Base-by-base conservation (phyloP, 2,329 filamentous ascomycete species). In the Hirsutella minnesotensis region DNA sequence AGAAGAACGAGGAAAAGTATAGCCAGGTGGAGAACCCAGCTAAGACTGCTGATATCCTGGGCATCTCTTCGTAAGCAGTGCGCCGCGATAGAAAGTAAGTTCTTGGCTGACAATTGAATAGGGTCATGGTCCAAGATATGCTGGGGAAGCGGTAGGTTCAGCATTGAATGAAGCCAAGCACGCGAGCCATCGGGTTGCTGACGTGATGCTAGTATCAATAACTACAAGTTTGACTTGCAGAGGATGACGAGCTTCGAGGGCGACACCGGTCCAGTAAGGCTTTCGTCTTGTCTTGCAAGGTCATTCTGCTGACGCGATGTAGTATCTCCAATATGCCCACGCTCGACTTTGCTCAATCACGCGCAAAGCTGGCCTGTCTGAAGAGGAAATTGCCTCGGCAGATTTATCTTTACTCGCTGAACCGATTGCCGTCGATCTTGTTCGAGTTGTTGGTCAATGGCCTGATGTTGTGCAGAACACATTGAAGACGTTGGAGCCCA, bases 81-180 rank as follows among this genome's bases (percentile, higher is more conserved):
- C 9, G 2, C 10, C 10, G 34, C 18, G 22, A 16, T 9, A 4
- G 18, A 12, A 21, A 19, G 7, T 1, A 4, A 5, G 30, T 22
- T 24, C 10, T 2, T 13, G 18, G 39, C 39, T 41, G 35, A 42
- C 4, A 1, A 8, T 15, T 29, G 5, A 9, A 20, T 50, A 83
- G 85, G 57, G 90, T 96, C 58, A 96, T 96, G 88, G 87, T 95
- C 18, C 90, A 96, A 65, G 92, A 96, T 58, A 95, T 96, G 87
- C 84, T 78, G 51, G 92, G 90, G 61, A 96, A 95, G 77, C 78
- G 86, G 81, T 83, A 64, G 50, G 73, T 52, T 1, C 19, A n/a
- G n/a, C 39, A 3, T 22, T 21, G 8, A 18, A 9, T 13, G 4
- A 22, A 19, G 16, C 12, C 9, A 8, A 5, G 29, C 3, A 13